These are phyloP conservation scores for Pythium sukuiense DNA, from an alignment of 352 stramenopile species.

Conservation along the genomic window DNA sequence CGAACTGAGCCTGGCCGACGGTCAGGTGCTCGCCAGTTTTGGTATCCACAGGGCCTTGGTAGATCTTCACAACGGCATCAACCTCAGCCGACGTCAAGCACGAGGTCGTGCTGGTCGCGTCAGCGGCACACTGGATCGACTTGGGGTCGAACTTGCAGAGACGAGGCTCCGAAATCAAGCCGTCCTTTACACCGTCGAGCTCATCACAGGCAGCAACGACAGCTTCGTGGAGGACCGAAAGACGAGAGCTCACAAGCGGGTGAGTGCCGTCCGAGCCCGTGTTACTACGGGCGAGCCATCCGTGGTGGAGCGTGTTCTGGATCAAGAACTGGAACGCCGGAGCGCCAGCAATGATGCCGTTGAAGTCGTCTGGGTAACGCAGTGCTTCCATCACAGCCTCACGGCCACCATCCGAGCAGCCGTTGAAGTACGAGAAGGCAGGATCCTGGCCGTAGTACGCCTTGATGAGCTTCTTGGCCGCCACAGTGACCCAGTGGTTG, in stretches of 20 bases:
- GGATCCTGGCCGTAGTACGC: conserved; percentile 37
- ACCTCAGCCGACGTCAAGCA: conserved; percentile 39
- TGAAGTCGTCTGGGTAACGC: conserved; percentile 37
- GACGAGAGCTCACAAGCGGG: conserved; percentile 30
- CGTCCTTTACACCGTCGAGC: conserved; percentile 41
- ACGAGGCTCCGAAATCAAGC: conserved; percentile 36
- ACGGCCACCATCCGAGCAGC: conserved; percentile 40
- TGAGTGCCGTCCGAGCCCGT: conserved; percentile 29
- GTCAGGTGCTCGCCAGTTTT: conserved; percentile 34
- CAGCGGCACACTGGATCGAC: conserved; percentile 31
- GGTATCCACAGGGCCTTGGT: conserved; percentile 37
- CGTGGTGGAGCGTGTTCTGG: conserved; percentile 42
- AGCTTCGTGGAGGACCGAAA: conserved; percentile 38
- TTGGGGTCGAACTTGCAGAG: conserved; percentile 36
- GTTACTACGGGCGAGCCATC: conserved; percentile 37
- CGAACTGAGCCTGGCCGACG: conserved; percentile 43
- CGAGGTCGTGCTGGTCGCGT: conserved; percentile 35
- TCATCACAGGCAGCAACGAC: conserved; percentile 38
- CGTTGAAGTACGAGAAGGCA: conserved; percentile 43
- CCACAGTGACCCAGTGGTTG: conserved; percentile 33
- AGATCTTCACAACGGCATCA: conserved; percentile 36
- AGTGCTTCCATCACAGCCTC: conserved; percentile 41
- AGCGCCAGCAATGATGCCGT: conserved; percentile 38
- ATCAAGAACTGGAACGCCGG: conserved; percentile 41
- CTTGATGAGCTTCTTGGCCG: conserved; percentile 38